Evolutionary conservation across 2,329 filamentous ascomycete species (phyloP).

Genomic region (Magnaporthiopsis poae): DNA sequence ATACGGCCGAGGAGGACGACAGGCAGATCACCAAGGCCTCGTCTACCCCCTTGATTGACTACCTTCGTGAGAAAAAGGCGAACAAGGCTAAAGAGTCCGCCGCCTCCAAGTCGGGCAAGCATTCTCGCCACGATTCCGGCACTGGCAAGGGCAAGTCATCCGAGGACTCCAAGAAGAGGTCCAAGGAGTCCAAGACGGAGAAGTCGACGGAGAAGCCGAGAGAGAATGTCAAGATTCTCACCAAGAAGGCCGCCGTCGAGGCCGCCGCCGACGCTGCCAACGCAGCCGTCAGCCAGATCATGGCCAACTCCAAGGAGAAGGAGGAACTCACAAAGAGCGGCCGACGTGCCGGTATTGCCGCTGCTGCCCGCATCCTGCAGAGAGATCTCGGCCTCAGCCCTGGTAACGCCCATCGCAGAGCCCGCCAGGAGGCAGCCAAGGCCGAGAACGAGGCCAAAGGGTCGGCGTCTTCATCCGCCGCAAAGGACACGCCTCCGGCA

Average conservation of each 20-base stretch:
- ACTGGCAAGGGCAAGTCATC: constrained; percentile 35
- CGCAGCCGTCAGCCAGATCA: constrained; percentile 27
- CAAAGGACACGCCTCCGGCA: constrained; percentile 14
- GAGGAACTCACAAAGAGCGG: constrained; percentile 37
- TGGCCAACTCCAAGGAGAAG: constrained; percentile 17
- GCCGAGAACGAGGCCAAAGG: constrained; percentile 38
- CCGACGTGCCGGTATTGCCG: constrained; percentile 50
- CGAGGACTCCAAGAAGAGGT: constrained; percentile 20
- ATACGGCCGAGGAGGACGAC: constrained; percentile 38
- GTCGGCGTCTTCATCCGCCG: constrained; percentile 11
- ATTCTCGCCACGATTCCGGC: constrained; percentile 44
- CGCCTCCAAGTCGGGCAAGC: constrained; percentile 46
- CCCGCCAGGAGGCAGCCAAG: constrained; percentile 49
- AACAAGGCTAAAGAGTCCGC: constrained; percentile 52
- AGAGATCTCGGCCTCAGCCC: constrained; percentile 56
- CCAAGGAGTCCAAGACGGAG: constrained; percentile 45
- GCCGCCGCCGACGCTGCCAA: constrained; percentile 37
- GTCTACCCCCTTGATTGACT: constrained; percentile 83
- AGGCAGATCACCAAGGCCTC: constrained; percentile 54
- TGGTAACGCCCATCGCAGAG: constrained; percentile 51
- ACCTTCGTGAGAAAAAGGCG: constrained; percentile 82
- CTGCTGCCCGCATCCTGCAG: constrained; percentile 55
- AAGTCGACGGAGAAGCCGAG: constrained; percentile 42
- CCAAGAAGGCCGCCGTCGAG: constrained; percentile 46
- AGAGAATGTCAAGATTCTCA: constrained; percentile 54